These are phyloP conservation scores for Eragrostis nindensis DNA, from an alignment of 176 grass and related monocot species.

Conservation along the genomic window DNA sequence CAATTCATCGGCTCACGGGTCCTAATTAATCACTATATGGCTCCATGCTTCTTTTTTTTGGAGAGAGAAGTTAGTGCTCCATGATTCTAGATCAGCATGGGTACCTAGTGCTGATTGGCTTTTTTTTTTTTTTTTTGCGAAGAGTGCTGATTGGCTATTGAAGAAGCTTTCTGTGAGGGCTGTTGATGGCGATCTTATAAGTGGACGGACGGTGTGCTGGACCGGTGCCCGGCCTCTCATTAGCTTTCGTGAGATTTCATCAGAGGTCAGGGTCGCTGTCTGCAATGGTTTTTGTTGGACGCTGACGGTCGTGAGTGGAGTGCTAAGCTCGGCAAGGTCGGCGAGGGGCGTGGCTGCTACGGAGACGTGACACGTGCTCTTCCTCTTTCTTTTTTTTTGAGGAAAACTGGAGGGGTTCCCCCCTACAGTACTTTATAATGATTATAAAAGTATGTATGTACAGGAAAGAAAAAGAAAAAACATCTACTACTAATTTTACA, in stretches of 20 bases:
- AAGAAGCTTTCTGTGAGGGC: neutral
- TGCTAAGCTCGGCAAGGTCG: neutral
- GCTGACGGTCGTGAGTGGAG: neutral
- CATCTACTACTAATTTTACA: too few relatives aligned
- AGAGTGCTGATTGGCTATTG: neutral
- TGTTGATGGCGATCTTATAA: too few relatives aligned
- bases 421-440: too few relatives aligned
- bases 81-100: conserved; percentile 3
- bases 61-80: neutral
- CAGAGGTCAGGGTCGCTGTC: neutral
- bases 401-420: too few relatives aligned
- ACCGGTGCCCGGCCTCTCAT: neutral
- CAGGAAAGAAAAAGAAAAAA: too few relatives aligned
- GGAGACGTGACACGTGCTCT: conserved; percentile 11
- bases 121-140: too few relatives aligned
- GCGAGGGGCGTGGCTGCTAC: neutral
- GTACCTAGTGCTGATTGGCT: neutral
- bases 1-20: neutral
- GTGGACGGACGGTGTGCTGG: conserved; percentile 5
- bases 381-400: too few relatives aligned
- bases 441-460: too few relatives aligned
- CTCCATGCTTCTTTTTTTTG: neutral
- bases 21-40: neutral
- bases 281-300: neutral
- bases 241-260: neutral